Evolutionary conservation across 2,329 filamentous ascomycete genomes (phyloP), one percentile per base, ranked within the genome.

Genomic region (Colletotrichum navitas): DNA sequence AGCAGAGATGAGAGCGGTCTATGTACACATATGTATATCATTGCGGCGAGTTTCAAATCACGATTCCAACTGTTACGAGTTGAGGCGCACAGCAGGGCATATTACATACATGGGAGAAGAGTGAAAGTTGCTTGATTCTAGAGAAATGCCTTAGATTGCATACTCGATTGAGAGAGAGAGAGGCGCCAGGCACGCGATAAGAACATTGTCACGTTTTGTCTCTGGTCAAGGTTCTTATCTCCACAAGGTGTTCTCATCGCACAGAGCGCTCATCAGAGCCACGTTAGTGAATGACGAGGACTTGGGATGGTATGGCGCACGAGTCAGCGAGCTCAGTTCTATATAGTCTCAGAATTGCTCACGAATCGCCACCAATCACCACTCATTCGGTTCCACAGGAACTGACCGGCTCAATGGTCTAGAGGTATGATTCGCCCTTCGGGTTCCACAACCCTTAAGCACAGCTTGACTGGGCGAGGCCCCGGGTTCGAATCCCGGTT

Each of bases 371-470:
- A 45, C 8, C 32, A 29, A 29, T 5, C 34, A 45, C 49, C 55
- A 60, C 55, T n/a, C 55, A 70, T 70, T 70, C 54, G 55, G 63
- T 60, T 39, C 32, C 67, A 0, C 16, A 70, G 62, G 47, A 47
- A 26, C n/a, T 54, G 39, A 4, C 34, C 39, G 67, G 67, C 67
- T 59, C 67, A 70, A 70, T 70, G 67, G 67, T 70, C 67, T 70
- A 70, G 67, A 66, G 67, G 67, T 70, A 70, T 70, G 67, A 70
- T 70, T 70, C 67, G 67, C 67, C 67, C 67, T 70, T 70, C 67
- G 67, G 67, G 67, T 70, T 47, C 18, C 0, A 6, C 47, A 49
- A 55, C 32, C 67, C 67, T 66, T 60, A 29, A 55, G 67, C 63
- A 6, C 1, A 70, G 67, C 67, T 63, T 47, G 51, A 65, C 34